A percentile compares a stretch with the other conserved stretches of the same genome.
Conservation (phyloP, 2,329 filamentous ascomycete genomes). For the Corynespora cassiicola region DNA sequence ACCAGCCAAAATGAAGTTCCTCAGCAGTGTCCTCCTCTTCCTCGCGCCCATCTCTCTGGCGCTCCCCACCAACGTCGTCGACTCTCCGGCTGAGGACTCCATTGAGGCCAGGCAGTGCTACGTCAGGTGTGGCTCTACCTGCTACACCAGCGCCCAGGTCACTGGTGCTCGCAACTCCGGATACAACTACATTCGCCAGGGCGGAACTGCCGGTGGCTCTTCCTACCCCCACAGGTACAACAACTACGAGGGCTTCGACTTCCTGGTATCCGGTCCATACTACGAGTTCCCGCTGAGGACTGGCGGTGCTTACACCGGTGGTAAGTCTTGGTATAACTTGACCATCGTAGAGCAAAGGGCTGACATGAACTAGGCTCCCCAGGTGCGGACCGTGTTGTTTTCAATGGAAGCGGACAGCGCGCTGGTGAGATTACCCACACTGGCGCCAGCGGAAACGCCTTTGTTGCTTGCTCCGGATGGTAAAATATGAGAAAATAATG, state of each 20-base stretch:
- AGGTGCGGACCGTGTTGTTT: slow-evolving; percentile 71
- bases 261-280: slow-evolving; percentile 64
- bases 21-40: slow-evolving; percentile 22
- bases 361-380: slow-evolving; percentile 58
- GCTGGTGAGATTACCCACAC: slow-evolving; percentile 74
- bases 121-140: slow-evolving; percentile 61
- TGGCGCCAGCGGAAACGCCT: slow-evolving; percentile 71
- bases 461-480: slow-evolving; percentile 65
- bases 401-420: slow-evolving; percentile 62
- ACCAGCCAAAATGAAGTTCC: slow-evolving; percentile 23
- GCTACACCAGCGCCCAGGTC: slow-evolving; percentile 60
- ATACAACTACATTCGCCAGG: slow-evolving; percentile 57
- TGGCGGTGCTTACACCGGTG: slow-evolving; percentile 61
- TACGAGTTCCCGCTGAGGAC: slow-evolving; percentile 68
- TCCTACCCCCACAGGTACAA: slow-evolving; percentile 67
- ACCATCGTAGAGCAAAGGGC: neutral
- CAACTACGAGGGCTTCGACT: slow-evolving; percentile 68
- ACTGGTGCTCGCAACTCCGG: slow-evolving; percentile 58
- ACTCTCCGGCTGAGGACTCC: slow-evolving; percentile 11
- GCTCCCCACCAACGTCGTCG: slow-evolving; percentile 22
- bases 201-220: slow-evolving; percentile 46
- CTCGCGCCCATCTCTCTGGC: slow-evolving; percentile 19
- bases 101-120: slow-evolving; percentile 52
- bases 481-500: slow-evolving; percentile 9
- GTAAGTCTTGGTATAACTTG: slow-evolving; percentile 42